Percentiles rank a stretch among this genome's conserved stretches.
Conservation (phyloP, 148 eudicot species). For the Rhododendron simsii region DNA sequence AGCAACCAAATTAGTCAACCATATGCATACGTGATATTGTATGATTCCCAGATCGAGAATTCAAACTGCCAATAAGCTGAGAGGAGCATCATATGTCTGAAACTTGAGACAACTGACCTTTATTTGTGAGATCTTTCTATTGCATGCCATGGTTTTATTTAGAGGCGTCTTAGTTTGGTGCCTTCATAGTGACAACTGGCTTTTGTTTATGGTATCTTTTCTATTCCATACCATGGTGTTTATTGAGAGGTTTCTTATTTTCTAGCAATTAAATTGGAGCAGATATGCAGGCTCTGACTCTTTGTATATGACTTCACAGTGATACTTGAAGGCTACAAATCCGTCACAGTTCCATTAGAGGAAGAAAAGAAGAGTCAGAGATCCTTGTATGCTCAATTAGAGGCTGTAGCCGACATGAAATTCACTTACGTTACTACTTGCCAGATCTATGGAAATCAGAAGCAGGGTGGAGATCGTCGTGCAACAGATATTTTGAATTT, state of each 20-base stretch:
- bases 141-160: neutral
- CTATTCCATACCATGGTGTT: neutral
- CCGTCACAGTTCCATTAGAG: slow-evolving; percentile 37
- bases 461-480: slow-evolving; percentile 70
- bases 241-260: neutral
- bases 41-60: neutral
- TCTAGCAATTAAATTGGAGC: neutral
- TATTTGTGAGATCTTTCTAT: neutral
- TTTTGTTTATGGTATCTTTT: neutral
- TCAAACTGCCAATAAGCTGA: neutral
- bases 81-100: neutral
- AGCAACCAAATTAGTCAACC: neutral
- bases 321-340: slow-evolving; percentile 64
- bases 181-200: neutral
- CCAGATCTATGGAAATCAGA: slow-evolving; percentile 81
- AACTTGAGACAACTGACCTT: neutral
- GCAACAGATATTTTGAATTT: slow-evolving; percentile 78
- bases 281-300: neutral
- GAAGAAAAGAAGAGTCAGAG: slow-evolving; percentile 56
- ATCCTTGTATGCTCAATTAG: slow-evolving; percentile 61
- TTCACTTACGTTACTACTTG: slow-evolving; percentile 79
- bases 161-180: neutral
- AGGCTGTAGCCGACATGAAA: slow-evolving; percentile 76
- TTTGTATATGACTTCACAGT: slow-evolving; percentile 33
- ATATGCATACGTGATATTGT: neutral